These are phyloP conservation scores for Nematocida ausubeli DNA, from an alignment of 371 early-diverging fungal species.

Conservation along the genomic window DNA sequence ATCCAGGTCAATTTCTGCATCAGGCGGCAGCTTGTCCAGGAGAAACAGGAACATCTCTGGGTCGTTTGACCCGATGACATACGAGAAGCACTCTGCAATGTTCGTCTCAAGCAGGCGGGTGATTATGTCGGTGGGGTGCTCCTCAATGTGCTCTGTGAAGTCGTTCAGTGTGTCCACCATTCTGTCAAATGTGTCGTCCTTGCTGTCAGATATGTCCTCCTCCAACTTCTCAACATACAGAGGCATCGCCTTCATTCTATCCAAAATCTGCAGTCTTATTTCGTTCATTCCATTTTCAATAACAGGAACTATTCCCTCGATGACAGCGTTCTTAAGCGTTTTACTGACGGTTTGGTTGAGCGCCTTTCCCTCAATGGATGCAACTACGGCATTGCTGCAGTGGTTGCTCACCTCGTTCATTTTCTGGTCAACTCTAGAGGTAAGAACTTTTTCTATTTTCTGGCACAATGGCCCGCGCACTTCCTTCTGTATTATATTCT, in stretches of 20 bases:
- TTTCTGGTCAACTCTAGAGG: conserved; percentile 28
- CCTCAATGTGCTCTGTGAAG: conserved; percentile 29
- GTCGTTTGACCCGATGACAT: conserved; percentile 14
- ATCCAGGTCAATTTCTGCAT: conserved; percentile 42
- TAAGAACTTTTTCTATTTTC: conserved; percentile 20
- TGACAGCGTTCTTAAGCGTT: conserved; percentile 46
- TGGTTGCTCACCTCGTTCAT: conserved; percentile 11
- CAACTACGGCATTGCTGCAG: conserved; percentile 9
- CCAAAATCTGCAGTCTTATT: conserved; percentile 63
- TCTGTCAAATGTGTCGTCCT: conserved; percentile 30
- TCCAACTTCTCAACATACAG: conserved; percentile 13
- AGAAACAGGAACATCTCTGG: conserved; percentile 52
- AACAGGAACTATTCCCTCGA: conserved; percentile 56
- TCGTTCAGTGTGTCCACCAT: conserved; percentile 39
- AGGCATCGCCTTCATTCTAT: conserved; percentile 51
- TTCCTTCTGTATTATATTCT: conserved; percentile 50
- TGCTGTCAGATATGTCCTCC: conserved; percentile 44
- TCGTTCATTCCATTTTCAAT: conserved; percentile 66
- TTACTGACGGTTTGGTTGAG: conserved; percentile 7
- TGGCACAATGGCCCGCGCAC: conserved; percentile 21
- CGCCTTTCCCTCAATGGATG: conserved; percentile 9
- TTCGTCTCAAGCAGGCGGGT: conserved; percentile 49
- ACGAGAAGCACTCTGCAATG: conserved; percentile 45
- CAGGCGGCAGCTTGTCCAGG: conserved; percentile 38
- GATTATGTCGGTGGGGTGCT: conserved; percentile 34